phyloP scores from a whole-genome alignment of 805 yeast genomes.

The Lipomyces lipofer region DNA sequence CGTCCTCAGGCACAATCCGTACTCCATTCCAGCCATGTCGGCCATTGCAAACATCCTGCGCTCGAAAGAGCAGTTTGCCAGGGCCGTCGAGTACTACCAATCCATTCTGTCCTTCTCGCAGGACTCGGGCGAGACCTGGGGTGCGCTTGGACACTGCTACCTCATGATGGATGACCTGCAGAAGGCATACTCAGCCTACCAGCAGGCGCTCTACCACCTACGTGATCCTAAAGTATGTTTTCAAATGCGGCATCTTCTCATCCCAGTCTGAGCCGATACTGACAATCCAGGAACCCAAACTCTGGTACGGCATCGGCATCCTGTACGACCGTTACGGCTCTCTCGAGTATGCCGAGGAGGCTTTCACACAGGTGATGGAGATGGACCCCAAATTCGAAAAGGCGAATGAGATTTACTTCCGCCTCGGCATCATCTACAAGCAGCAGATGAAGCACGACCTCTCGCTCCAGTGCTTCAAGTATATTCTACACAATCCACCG shows the following conservation, averaged over 20 bases:
- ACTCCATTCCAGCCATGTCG: conserved; percentile 79
- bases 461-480: conserved; percentile 92
- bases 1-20: conserved; percentile 82
- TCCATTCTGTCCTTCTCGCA: conserved; percentile 78
- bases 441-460: conserved; percentile 85
- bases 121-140: conserved; percentile 96
- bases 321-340: conserved; percentile 95
- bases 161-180: conserved; percentile 94
- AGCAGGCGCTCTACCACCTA: conserved; percentile 87
- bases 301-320: conserved; percentile 99
- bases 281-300: conserved; percentile 91
- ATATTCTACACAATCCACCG: conserved; percentile 87
- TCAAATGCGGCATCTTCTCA: too few relatives aligned
- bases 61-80: conserved; percentile 83
- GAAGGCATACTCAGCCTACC: conserved; percentile 94
- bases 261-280: too few relatives aligned
- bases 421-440: conserved; percentile 94
- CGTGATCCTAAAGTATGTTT: conserved; percentile 93
- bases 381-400: conserved; percentile 95
- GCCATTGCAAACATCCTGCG: conserved; percentile 87
- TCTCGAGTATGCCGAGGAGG: conserved; percentile 96
- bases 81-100: conserved; percentile 93
- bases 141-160: conserved; percentile 83
- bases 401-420: conserved; percentile 92
- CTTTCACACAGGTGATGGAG: conserved; percentile 92